Evolutionary conservation across 2,329 filamentous ascomycete genomes (phyloP).

Genomic region (Ophiostoma ulmi): DNA sequence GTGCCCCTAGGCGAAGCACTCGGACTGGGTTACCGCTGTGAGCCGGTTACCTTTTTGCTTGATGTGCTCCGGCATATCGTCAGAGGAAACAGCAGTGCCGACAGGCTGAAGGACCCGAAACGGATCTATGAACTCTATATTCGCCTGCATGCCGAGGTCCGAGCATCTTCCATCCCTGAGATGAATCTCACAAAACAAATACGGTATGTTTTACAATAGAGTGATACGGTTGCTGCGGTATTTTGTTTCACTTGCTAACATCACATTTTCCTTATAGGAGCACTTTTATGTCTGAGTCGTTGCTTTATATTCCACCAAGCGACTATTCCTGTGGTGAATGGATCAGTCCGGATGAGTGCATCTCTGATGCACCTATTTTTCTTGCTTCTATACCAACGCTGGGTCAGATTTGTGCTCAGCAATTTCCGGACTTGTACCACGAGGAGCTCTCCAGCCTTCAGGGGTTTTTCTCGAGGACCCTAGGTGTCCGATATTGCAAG

Average conservation of each 20-base stretch:
- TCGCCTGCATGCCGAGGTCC: slow-evolving; percentile 8
- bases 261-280: slow-evolving; percentile 28
- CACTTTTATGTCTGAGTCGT: neutral
- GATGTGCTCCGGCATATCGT: neutral
- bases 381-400: neutral
- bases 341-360: neutral
- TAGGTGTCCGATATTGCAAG: neutral
- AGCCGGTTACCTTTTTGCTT: neutral
- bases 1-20: neutral
- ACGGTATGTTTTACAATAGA: slow-evolving; percentile 13
- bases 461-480: slow-evolving; percentile 15
- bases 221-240: neutral
- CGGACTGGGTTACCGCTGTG: neutral
- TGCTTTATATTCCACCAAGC: neutral
- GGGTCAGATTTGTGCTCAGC: neutral
- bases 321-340: neutral
- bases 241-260: slow-evolving; percentile 6
- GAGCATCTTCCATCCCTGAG: neutral
- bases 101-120: neutral
- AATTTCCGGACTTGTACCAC: neutral
- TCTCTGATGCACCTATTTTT: slow-evolving; percentile 15
- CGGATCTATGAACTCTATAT: slow-evolving; percentile 8
- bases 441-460: neutral
- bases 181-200: neutral
- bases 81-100: neutral